Base-by-base conservation (phyloP, 352 stramenopile genomes). In the Phytopythium chamaehyphon region DNA sequence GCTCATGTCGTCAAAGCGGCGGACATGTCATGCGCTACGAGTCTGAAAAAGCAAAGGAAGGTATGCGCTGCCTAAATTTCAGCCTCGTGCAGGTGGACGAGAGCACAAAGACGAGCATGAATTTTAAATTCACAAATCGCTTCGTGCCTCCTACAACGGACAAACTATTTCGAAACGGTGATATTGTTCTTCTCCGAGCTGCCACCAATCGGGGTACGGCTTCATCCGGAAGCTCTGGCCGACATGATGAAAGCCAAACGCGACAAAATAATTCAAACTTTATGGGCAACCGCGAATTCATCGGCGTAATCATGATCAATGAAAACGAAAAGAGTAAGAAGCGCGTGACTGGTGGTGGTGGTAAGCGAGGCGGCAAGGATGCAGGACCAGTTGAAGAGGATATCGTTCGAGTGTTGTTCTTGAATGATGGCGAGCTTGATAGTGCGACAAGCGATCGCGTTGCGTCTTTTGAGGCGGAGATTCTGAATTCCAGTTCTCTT, bases 351-450 rank as follows among this genome's bases (percentile, higher is more conserved):
- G 15, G n/a, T 2, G 22, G 9, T 16, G 24, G 28, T 6, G 28
- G 28, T 3, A 51, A 51, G 18, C n/a, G n/a, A 40, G 45, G 22
- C 16, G 43, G n/a, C 12, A 33, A 14, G n/a, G 45, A 1, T 3
- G 28, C 18, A 2, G 31, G 26, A 9, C 26, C 31, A 12, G 69
- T 86, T 28, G 78, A 88, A 51, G 73, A 90, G 45, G 84, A 91
- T 26, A 61, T 73, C 3, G 62, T 88, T 7, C 83, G 81, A 9
- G 66, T 95, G 14, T 57, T 92, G 26, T 92, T 95, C 37, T 58
- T 95, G 4, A 90, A 89, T 48, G 80, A 90, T 42, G 76, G 75
- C 10, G 83, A 95, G 53, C 62, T 91, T 12, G 82, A 93, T 19
- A 88, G 61, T 9, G 69, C 72, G 22, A 90, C 79, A 1, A 68